Evolutionary conservation across 345 rosid species (phyloP).

Genomic region (Acer yangbiense): DNA sequence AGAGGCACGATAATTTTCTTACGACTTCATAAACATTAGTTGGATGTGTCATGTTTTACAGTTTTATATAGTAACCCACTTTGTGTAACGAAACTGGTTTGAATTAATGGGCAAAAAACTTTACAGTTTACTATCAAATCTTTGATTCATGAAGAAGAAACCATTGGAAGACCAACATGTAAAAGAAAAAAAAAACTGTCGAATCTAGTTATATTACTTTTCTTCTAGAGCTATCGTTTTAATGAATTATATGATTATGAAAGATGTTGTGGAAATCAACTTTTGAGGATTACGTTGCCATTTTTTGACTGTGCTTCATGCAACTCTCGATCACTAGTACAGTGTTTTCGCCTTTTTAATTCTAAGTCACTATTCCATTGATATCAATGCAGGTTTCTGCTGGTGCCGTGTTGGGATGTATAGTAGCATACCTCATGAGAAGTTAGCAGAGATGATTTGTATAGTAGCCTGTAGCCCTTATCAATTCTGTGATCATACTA

Average conservation of each 20-base stretch:
- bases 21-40: not conserved
- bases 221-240: not conserved
- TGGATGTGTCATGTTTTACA: too few species aligned
- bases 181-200: too few species aligned
- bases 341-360: not conserved
- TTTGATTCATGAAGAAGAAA: too few species aligned
- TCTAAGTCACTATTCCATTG: not conserved
- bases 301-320: not conserved
- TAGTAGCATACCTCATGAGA: slow-evolving; percentile 50
- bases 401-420: slow-evolving; percentile 50
- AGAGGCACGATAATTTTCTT: not conserved
- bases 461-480: not conserved
- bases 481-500: not conserved
- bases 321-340: not conserved
- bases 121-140: not conserved
- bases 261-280: not conserved
- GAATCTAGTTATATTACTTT: not conserved
- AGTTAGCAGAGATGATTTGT: slow-evolving; percentile 23
- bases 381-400: slow-evolving; percentile 51
- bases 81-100: not conserved
- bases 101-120: not conserved
- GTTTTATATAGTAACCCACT: too few species aligned
- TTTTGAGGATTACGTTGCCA: not conserved
- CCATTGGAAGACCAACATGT: too few species aligned
- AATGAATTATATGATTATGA: not conserved